Base-by-base conservation (phyloP, 129 eudicot species). In the Chrysanthemum seticuspe region DNA sequence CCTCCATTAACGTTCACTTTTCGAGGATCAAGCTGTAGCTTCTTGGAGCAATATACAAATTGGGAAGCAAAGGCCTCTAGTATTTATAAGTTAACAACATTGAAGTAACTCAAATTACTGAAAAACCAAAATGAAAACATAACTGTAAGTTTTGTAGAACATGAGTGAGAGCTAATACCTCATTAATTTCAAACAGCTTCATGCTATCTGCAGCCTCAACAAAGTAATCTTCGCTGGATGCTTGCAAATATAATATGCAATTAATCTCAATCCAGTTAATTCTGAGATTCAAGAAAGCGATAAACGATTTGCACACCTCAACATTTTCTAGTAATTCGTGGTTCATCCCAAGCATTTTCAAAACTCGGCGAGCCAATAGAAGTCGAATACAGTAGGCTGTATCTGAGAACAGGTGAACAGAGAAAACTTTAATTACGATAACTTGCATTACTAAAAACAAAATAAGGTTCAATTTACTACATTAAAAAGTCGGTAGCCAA, bases 1-100 rank as follows among this genome's bases (percentile, higher is more conserved):
- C 94, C 89, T 66, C 94, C 94, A 78, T 87, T 87, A 45, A 87
- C 89, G 65, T 87, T 87, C 61, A 87, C 87, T n/a, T 82, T 85
- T 56, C 80, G 76, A 7, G 85, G 80, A 74, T 87, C 86, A 61
- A 87, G 83, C 21, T 85, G 81, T 75, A 87, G 84, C 78, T 87
- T 85, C 74, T 87, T 87, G 54, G 82, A 60, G 74, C 94, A 85
- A 68, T 87, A 87, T 51, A 87, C 94, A 72, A 66, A 87, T 67
- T 87, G 94, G 52, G 94, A 87, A 11, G 89, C 94, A 87, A 87
- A 87, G 2, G 94, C 94, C 94, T 87, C 75, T 77, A 62, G 18
- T 67, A 65, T 7, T 13, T 40, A 7, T n/a, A n/a, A 14, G 4
- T 15, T 3, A 58, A 56, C 16, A 0, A 13, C n/a, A 7, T 4